Percentiles rank a stretch among this genome's conserved stretches.
phyloP scores from a whole-genome alignment of 1,139 yeast species.

The Meyerozyma smithsonii region DNA sequence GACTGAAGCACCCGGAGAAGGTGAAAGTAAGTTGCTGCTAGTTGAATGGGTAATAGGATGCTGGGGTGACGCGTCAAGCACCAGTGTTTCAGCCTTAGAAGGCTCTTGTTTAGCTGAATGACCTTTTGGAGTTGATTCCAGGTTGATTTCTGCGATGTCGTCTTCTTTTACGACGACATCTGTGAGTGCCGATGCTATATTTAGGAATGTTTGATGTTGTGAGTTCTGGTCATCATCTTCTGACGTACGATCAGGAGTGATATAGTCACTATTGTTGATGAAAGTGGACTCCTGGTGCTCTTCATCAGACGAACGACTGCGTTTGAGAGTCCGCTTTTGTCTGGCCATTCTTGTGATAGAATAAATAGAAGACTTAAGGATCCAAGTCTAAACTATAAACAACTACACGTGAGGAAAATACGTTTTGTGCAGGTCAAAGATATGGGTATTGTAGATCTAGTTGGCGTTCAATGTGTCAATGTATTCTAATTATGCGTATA shows the following conservation, averaged over 20 bases:
- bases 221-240: slow-evolving; percentile 1
- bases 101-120: slow-evolving; percentile 1
- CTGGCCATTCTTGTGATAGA: background rate
- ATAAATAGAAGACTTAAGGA: background rate
- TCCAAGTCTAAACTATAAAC: background rate
- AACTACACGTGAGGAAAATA: background rate
- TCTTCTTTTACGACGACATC: slow-evolving; percentile 4
- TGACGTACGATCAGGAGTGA: slow-evolving; percentile 1
- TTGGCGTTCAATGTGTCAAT: too few species aligned
- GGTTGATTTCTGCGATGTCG: slow-evolving; percentile 3
- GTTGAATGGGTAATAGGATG: background rate
- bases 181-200: slow-evolving; percentile 1
- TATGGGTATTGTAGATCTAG: background rate
- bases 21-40: slow-evolving; percentile 19
- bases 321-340: background rate
- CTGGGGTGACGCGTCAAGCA: background rate
- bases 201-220: background rate
- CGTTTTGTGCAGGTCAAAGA: background rate
- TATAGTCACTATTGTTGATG: slow-evolving; percentile 39
- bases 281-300: slow-evolving; percentile 23
- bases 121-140: slow-evolving; percentile 2
- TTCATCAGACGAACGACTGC: slow-evolving; percentile 5
- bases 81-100: background rate
- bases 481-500: too few species aligned
- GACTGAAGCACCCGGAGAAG: slow-evolving; percentile 23